Conservation (phyloP, 2,329 filamentous ascomycete genomes). For the Clonostachys rosea region DNA sequence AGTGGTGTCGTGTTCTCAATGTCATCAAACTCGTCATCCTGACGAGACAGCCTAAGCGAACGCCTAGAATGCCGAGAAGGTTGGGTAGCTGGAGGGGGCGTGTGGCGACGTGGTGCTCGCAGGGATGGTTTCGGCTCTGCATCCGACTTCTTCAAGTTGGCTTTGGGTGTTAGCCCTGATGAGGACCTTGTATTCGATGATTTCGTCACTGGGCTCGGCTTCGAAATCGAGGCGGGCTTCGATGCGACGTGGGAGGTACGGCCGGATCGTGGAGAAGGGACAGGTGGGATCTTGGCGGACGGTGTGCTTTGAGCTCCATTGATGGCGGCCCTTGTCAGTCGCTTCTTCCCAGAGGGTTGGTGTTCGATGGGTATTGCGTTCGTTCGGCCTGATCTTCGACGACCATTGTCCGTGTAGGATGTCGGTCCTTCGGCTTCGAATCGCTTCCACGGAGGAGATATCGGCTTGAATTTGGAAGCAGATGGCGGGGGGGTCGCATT, state of each 20-base stretch:
- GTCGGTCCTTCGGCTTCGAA: constrained; percentile 82
- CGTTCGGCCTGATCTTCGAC: constrained; percentile 61
- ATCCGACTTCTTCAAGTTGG: constrained; percentile 17
- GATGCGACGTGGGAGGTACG: constrained; percentile 2
- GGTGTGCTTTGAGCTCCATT: constrained; percentile 17
- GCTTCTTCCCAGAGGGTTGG: constrained; percentile 42
- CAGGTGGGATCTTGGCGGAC: constrained; percentile 8
- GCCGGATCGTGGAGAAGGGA: constrained; percentile 15
- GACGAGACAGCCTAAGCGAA: constrained; percentile 35
- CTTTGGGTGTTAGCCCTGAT: constrained; percentile 18
- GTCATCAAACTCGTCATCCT: constrained; percentile 17
- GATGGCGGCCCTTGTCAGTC: constrained; percentile 40
- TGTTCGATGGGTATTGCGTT: constrained; percentile 52
- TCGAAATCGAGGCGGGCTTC: constrained; percentile 7
- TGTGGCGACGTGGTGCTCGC: constrained; percentile 29
- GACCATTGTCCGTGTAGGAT: constrained; percentile 71
- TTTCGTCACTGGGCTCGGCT: constrained; percentile 9
- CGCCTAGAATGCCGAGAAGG: constrained; percentile 33
- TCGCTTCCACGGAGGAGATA: constrained; percentile 92
- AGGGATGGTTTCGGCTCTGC: constrained; percentile 18
- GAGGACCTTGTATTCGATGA: constrained; percentile 9
- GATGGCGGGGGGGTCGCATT: constrained; percentile 24
- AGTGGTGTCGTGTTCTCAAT: constrained; percentile 6
- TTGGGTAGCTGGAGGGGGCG: constrained; percentile 32
- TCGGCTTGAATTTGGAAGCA: constrained; percentile 39